A percentile compares a stretch with the other conserved stretches of the same genome.
phyloP scores from a whole-genome alignment of 2,329 filamentous ascomycete species.

The Akanthomyces uredinophilus region DNA sequence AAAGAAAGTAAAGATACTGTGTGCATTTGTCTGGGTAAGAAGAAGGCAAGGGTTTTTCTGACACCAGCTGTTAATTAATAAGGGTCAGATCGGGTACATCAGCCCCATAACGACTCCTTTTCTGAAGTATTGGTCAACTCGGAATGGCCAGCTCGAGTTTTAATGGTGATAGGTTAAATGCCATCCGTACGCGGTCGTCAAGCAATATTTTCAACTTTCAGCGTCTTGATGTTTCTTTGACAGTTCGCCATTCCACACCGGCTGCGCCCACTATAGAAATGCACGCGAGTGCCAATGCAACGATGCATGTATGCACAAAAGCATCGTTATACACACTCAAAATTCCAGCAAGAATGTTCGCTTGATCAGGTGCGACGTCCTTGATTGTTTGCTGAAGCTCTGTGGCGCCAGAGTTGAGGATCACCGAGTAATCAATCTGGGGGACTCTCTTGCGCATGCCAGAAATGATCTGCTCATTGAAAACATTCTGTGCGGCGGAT shows the following conservation, averaged over 20 bases:
- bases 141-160: too few species aligned
- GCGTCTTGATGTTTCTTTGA: not conserved
- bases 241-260: not conserved
- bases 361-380: not conserved
- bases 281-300: not conserved
- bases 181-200: too few species aligned
- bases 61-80: too few species aligned
- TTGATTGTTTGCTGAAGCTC: not conserved
- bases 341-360: not conserved
- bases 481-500: conserved; percentile 39
- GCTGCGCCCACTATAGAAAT: not conserved
- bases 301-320: not conserved
- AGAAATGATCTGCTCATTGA: conserved; percentile 28
- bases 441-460: not conserved
- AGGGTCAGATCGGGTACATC: too few species aligned
- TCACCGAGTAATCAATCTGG: not conserved
- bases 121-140: too few species aligned
- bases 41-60: too few species aligned
- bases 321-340: not conserved
- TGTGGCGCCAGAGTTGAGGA: not conserved
- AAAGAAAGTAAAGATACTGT: too few species aligned
- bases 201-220: too few species aligned
- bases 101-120: too few species aligned
- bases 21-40: too few species aligned
- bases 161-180: too few species aligned